Evolutionary conservation across 208 protist species (phyloP).

Genomic region (Acanthamoeba lenticulata): DNA sequence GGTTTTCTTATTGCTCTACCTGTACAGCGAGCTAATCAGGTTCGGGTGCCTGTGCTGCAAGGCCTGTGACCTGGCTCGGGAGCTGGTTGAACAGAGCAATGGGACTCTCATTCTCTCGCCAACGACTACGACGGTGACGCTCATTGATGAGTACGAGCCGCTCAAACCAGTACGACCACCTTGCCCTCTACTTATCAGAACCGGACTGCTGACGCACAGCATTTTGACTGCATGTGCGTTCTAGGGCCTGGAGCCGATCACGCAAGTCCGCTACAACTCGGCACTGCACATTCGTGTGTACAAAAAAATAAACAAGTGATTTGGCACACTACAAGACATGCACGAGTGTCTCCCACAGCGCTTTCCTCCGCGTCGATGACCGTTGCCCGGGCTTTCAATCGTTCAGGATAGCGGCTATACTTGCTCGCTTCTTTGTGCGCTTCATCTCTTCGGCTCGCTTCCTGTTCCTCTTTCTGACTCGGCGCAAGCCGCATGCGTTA

Average conservation of each 20-base stretch:
- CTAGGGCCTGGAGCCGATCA: constrained; percentile 27
- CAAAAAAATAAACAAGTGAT: neutral
- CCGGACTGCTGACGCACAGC: too few species aligned
- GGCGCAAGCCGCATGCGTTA: neutral
- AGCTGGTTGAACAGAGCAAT: neutral
- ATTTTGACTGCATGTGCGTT: too few species aligned
- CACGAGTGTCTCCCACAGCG: neutral
- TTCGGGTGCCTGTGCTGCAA: neutral
- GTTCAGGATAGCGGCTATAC: neutral
- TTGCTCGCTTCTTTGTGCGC: neutral
- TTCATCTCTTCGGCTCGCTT: neutral
- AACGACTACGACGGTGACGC: neutral
- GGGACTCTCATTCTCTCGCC: neutral
- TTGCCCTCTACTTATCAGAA: neutral
- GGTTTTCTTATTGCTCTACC: neutral
- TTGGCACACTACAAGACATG: neutral
- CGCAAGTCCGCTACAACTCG: constrained; percentile 19
- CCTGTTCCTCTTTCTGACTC: neutral
- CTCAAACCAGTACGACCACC: neutral
- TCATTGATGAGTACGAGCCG: constrained; percentile 30
- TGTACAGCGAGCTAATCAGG: too few species aligned
- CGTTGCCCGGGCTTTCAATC: too few species aligned
- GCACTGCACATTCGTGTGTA: constrained; percentile 17
- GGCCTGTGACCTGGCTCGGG: neutral
- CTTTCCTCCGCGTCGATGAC: neutral